Percentiles rank a stretch among this genome's conserved stretches.
These are phyloP conservation scores for Stephanodiscus minutulus DNA, from an alignment of 108 stramenopile genomes.

Conservation along the genomic window DNA sequence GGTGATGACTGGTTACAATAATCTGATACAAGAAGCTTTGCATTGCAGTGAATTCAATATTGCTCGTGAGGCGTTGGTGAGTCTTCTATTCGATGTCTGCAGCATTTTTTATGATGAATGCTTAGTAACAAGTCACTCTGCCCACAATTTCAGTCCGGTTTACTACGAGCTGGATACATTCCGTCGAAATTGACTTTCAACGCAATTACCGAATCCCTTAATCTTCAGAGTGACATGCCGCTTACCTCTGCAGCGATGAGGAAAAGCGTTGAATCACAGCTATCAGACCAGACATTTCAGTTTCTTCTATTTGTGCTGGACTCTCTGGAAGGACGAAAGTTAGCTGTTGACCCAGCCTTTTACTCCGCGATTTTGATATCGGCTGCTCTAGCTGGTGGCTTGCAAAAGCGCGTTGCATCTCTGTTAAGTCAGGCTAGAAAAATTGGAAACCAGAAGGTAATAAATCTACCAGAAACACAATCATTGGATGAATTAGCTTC, in stretches of 20 bases:
- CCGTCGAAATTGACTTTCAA: slow-evolving; percentile 67
- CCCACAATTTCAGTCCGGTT: slow-evolving; percentile 27
- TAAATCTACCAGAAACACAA: slow-evolving; percentile 14
- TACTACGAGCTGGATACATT: slow-evolving; percentile 67
- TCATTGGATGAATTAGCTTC: background rate
- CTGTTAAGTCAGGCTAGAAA: slow-evolving; percentile 45
- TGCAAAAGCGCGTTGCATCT: slow-evolving; percentile 60
- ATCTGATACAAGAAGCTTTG: slow-evolving; percentile 51
- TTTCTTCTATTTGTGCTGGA: slow-evolving; percentile 79
- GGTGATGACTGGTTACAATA: slow-evolving; percentile 63
- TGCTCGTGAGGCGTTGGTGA: slow-evolving; percentile 58
- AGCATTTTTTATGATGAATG: background rate
- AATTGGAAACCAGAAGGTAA: slow-evolving; percentile 28
- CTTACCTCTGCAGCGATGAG: slow-evolving; percentile 27
- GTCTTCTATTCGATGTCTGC: background rate
- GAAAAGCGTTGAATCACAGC: slow-evolving; percentile 7
- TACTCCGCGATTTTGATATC: slow-evolving; percentile 63
- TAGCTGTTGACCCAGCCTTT: slow-evolving; percentile 61
- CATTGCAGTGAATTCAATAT: slow-evolving; percentile 44
- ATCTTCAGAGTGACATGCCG: slow-evolving; percentile 35
- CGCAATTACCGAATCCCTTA: slow-evolving; percentile 54
- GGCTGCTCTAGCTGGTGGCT: slow-evolving; percentile 58
- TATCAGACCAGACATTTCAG: slow-evolving; percentile 50
- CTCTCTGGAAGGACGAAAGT: slow-evolving; percentile 61
- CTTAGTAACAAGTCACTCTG: background rate